These are phyloP conservation scores for Chrysopogon serrulatus DNA, from an alignment of 176 grass and related monocot species.

Conservation along the genomic window DNA sequence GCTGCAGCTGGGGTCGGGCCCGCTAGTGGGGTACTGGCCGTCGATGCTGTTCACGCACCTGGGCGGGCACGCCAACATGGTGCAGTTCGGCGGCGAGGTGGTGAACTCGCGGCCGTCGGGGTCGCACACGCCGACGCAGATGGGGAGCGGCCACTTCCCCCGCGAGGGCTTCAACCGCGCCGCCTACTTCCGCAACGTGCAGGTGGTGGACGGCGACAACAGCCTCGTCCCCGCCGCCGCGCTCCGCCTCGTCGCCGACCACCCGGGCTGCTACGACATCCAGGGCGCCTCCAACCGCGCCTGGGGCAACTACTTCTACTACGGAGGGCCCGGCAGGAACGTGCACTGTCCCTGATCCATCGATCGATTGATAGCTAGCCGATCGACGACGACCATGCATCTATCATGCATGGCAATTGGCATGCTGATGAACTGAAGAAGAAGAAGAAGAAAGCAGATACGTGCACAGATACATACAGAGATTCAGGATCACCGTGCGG, in stretches of 20 bases:
- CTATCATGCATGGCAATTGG: not conserved
- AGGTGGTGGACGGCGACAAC: constrained; percentile 86
- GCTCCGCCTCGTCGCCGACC: constrained; percentile 64
- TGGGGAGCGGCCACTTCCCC: constrained; percentile 75
- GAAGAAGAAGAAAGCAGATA: not conserved
- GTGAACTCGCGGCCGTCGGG: constrained; percentile 50
- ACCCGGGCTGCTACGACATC: constrained; percentile 66
- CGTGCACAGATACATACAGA: not conserved
- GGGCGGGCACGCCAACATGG: constrained; percentile 67
- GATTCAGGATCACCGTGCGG: not conserved
- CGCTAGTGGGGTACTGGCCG: constrained; percentile 82
- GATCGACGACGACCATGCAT: no score
- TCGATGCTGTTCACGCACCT: constrained; percentile 68
- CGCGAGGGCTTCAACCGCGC: constrained; percentile 43
- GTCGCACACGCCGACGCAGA: constrained; percentile 72
- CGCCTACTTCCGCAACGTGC: constrained; percentile 90
- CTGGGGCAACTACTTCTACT: constrained; percentile 86
- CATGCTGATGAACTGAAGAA: no score
- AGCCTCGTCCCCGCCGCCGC: constrained; percentile 59
- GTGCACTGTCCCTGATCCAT: constrained; percentile 32
- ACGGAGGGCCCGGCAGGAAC: constrained; percentile 70
- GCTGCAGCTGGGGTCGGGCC: constrained; percentile 69
- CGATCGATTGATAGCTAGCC: no score
- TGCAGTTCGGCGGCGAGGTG: constrained; percentile 91
- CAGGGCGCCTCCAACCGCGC: constrained; percentile 38